phyloP scores from a whole-genome alignment of 164 flowering plant genomes.

The Nelumbo lutea region DNA sequence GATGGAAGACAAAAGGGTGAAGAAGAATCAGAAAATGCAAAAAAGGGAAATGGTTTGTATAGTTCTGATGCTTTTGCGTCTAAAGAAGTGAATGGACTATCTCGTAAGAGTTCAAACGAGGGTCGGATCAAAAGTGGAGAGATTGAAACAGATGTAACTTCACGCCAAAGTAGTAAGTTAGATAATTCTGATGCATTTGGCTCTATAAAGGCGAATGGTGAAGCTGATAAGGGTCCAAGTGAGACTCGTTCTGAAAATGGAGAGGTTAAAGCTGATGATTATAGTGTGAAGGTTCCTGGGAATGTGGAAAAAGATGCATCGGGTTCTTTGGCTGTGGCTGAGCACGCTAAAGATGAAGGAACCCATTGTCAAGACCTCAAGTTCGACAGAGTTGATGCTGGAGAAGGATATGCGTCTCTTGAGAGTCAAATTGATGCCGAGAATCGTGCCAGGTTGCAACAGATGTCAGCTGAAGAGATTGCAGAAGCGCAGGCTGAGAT shows the following conservation, averaged over 20 bases:
- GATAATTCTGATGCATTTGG: too few relatives aligned
- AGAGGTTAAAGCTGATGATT: background rate
- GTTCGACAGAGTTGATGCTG: slow-evolving; percentile 12
- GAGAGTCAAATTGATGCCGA: slow-evolving; percentile 86
- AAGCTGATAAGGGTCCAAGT: too few relatives aligned
- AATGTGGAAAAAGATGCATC: slow-evolving; percentile 18
- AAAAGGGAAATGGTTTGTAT: slow-evolving; percentile 1
- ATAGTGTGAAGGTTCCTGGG: slow-evolving; percentile 1
- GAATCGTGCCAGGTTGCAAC: slow-evolving; percentile 48
- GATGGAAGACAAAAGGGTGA: slow-evolving; percentile 10
- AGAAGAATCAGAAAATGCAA: slow-evolving; percentile 7
- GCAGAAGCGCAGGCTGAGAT: slow-evolving; percentile 79
- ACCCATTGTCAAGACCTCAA: background rate
- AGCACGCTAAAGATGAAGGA: background rate
- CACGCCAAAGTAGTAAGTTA: too few relatives aligned
- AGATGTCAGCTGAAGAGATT: slow-evolving; percentile 77
- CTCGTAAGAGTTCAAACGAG: background rate
- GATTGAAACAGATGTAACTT: background rate
- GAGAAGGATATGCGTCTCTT: slow-evolving; percentile 24
- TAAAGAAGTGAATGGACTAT: background rate
- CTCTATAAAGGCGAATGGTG: too few relatives aligned
- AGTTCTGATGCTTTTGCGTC: background rate
- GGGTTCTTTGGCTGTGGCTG: slow-evolving; percentile 6
- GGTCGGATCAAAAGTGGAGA: background rate
- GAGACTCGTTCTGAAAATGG: too few relatives aligned